phyloP scores from a whole-genome alignment of 2,329 filamentous ascomycete species.

The Exophiala phaeomuriformis region DNA sequence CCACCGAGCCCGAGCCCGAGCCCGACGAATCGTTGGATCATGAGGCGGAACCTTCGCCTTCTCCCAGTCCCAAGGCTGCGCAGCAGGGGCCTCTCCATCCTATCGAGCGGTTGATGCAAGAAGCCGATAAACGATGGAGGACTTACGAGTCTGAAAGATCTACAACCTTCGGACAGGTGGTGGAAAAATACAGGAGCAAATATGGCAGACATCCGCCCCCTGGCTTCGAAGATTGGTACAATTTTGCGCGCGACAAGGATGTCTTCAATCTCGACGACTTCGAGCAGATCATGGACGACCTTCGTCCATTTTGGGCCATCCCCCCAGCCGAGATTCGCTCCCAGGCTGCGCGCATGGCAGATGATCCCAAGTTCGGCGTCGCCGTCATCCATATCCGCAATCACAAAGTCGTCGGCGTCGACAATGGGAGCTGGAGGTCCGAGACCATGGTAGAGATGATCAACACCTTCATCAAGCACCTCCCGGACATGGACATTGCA shows the following conservation, averaged over 20 bases:
- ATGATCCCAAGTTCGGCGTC: constrained; percentile 28
- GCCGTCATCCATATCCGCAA: constrained; percentile 33
- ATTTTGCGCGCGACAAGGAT: constrained; percentile 33
- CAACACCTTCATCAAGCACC: constrained; percentile 44
- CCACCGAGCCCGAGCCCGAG: constrained; percentile 3
- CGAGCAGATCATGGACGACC: constrained; percentile 34
- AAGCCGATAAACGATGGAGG: constrained; percentile 32
- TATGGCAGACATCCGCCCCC: constrained; percentile 38
- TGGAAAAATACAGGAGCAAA: constrained; percentile 33
- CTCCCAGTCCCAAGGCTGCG: constrained; percentile 1
- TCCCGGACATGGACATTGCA: constrained; percentile 61
- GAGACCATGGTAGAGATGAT: constrained; percentile 42
- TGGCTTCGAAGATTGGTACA: constrained; percentile 37
- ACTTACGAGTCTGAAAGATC: constrained; percentile 32
- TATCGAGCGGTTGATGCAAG: constrained; percentile 31
- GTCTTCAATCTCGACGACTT: constrained; percentile 37
- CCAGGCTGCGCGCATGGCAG: constrained; percentile 32
- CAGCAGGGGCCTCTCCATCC: constrained; percentile 30
- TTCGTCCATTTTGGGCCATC: constrained; percentile 36
- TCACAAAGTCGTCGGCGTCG: constrained; percentile 33
- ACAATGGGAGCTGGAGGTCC: constrained; percentile 37
- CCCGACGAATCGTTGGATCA: constrained; percentile 19
- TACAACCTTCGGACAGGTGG: constrained; percentile 34
- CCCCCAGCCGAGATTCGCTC: constrained; percentile 31
- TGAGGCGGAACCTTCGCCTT: constrained; percentile 5